Evolutionary conservation across 306 rosid genomes (phyloP).

Genomic region (Casuarina equisetifolia): DNA sequence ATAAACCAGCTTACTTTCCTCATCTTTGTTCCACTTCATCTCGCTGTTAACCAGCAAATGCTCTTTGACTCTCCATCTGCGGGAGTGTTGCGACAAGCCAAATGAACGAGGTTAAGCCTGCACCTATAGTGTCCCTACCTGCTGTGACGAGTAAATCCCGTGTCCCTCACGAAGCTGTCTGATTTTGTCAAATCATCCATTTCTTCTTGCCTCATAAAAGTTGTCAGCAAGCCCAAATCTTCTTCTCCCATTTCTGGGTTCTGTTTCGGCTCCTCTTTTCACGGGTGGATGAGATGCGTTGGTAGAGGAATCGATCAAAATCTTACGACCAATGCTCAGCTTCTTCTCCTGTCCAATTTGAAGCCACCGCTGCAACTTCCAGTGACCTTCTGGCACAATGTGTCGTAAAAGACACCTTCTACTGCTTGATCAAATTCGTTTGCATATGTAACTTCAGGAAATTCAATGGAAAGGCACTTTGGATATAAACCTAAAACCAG

Average conservation of each 20-base stretch:
- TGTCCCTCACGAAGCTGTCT: background rate
- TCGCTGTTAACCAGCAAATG: background rate
- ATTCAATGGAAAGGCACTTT: background rate
- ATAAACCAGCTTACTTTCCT: slow-evolving; percentile 29
- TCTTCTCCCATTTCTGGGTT: background rate
- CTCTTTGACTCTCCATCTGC: background rate
- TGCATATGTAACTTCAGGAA: too few species aligned
- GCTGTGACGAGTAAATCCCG: background rate
- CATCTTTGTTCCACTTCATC: background rate
- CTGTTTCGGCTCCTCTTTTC: background rate
- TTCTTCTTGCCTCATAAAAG: background rate
- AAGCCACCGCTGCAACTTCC: background rate
- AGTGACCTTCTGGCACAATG: slow-evolving; percentile 4
- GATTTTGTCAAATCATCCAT: background rate
- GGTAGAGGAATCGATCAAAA: slow-evolving; percentile 18
- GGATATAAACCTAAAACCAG: background rate
- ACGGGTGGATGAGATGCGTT: slow-evolving; percentile 2
- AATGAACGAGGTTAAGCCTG: too few species aligned
- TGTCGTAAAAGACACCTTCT: slow-evolving; percentile 14
- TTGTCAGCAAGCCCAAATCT: background rate
- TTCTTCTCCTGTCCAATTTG: slow-evolving; percentile 26
- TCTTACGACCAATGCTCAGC: background rate
- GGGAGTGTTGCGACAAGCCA: slow-evolving; percentile 26
- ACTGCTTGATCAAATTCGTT: slow-evolving; percentile 24
- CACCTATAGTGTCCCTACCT: too few species aligned